These are phyloP conservation scores for Sporothrix pallida DNA, from an alignment of 2,329 filamentous ascomycete genomes.

Conservation along the genomic window DNA sequence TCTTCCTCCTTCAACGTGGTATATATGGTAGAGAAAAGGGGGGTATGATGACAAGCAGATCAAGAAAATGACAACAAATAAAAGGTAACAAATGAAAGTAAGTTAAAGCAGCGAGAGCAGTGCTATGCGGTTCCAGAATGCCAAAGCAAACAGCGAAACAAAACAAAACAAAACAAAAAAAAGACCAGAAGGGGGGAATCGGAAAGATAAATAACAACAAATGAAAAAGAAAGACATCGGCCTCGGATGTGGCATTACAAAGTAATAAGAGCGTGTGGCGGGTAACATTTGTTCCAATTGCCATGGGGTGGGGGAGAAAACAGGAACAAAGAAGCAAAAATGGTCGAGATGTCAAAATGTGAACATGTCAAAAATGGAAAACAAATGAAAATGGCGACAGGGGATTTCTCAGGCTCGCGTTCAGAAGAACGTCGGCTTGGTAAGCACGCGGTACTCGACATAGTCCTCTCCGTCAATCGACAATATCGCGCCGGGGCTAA, in stretches of 20 bases:
- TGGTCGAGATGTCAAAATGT: not conserved
- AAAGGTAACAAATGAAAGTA: not conserved
- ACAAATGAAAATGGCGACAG: not conserved
- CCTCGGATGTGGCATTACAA: constrained; percentile 15
- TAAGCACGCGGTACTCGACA: constrained; percentile 69
- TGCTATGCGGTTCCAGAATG: constrained; percentile 8
- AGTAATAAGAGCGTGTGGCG: not conserved
- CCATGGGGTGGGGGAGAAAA: not conserved
- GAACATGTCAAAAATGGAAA: not conserved
- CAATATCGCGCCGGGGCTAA: constrained; percentile 65
- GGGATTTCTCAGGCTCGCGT: not conserved
- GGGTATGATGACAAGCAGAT: not conserved
- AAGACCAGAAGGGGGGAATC: too few relatives aligned
- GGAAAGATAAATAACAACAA: not conserved
- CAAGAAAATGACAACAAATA: not conserved
- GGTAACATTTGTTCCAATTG: not conserved
- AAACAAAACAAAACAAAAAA: not conserved
- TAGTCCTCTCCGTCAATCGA: constrained; percentile 71
- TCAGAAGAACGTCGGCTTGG: constrained; percentile 66
- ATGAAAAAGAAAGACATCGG: not conserved
- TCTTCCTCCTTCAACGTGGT: not conserved
- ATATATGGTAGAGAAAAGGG: constrained; percentile 11
- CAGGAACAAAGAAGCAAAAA: constrained; percentile 19
- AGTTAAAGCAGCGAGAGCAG: not conserved
- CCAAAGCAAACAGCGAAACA: not conserved